Percentiles rank a stretch among this genome's conserved stretches.
phyloP scores from a whole-genome alignment of 495 filamentous ascomycete species.

The Hamigera avellanea region DNA sequence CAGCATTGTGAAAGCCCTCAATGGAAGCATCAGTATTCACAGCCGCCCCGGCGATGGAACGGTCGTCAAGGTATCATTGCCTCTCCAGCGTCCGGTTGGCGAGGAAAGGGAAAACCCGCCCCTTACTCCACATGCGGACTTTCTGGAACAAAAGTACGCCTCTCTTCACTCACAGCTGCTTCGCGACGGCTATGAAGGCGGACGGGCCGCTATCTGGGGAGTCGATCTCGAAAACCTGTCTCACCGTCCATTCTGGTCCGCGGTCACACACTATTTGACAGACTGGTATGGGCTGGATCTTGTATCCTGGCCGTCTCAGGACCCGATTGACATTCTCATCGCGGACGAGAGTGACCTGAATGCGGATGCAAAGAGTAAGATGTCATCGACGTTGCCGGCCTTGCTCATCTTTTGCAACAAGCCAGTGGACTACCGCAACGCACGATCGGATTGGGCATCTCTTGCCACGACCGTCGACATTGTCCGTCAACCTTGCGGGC shows the following conservation, averaged over 20 bases:
- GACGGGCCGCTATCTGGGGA: constrained; percentile 22
- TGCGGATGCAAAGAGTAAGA: constrained; percentile 6
- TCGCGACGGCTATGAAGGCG: constrained; percentile 13
- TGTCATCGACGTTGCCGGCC: constrained; percentile 13
- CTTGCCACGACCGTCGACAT: constrained; percentile 28
- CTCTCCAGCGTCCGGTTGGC: constrained; percentile 23
- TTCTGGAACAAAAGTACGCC: constrained; percentile 12
- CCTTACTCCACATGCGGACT: constrained; percentile 6
- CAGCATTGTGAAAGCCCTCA: constrained; percentile 41
- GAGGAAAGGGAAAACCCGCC: constrained; percentile 17
- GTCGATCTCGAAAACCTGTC: constrained; percentile 11
- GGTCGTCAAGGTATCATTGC: constrained; percentile 36
- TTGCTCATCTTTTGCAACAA: constrained; percentile 28
- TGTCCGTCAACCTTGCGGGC: constrained; percentile 45
- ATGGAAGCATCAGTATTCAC: constrained; percentile 39
- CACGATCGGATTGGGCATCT: constrained; percentile 18
- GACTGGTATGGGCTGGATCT: constrained; percentile 36
- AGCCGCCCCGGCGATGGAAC: constrained; percentile 40
- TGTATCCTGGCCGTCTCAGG: constrained; percentile 21
- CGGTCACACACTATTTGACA: constrained; percentile 20
- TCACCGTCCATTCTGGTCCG: constrained; percentile 11
- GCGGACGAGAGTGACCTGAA: constrained; percentile 26
- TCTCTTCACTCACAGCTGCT: constrained; percentile 15
- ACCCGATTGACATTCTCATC: constrained; percentile 26
- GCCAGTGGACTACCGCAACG: constrained; percentile 18